These are phyloP conservation scores for Eugenia klotzschiana DNA, from an alignment of 441 rosid genomes.

Conservation along the genomic window DNA sequence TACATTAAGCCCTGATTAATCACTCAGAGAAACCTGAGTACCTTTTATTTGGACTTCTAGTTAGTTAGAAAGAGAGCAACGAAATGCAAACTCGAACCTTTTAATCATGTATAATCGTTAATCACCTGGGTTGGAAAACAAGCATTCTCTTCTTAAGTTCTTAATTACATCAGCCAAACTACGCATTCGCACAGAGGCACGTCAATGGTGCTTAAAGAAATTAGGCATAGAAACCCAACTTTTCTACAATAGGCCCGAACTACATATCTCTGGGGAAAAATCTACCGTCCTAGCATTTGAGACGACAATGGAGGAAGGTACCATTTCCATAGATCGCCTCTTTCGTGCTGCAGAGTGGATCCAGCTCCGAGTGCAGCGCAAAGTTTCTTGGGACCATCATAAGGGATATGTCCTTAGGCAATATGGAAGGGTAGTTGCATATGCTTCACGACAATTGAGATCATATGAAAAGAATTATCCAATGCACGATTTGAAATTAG, in stretches of 20 bases:
- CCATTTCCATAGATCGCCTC: slow-evolving; percentile 17
- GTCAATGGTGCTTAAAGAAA: background rate
- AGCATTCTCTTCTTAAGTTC: background rate
- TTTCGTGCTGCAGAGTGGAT: background rate
- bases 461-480: no score
- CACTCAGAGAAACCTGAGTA: background rate
- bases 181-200: background rate
- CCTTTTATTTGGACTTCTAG: background rate
- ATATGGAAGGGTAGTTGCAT: no score
- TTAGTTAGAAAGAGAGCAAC: background rate
- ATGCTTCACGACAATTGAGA: no score
- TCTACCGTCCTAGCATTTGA: slow-evolving; percentile 16
- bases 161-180: background rate
- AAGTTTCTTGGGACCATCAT: slow-evolving; percentile 23
- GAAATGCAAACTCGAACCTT: background rate
- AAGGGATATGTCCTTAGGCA: background rate
- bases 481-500: no score
- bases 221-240: background rate
- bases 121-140: background rate
- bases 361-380: slow-evolving; percentile 12
- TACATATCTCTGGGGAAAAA: background rate
- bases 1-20: background rate
- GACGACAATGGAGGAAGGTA: slow-evolving; percentile 21
- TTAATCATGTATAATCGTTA: background rate
- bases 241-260: background rate